These are phyloP conservation scores for Citrus sp. DNA, from an alignment of 345 rosid genomes.

Conservation along the genomic window DNA sequence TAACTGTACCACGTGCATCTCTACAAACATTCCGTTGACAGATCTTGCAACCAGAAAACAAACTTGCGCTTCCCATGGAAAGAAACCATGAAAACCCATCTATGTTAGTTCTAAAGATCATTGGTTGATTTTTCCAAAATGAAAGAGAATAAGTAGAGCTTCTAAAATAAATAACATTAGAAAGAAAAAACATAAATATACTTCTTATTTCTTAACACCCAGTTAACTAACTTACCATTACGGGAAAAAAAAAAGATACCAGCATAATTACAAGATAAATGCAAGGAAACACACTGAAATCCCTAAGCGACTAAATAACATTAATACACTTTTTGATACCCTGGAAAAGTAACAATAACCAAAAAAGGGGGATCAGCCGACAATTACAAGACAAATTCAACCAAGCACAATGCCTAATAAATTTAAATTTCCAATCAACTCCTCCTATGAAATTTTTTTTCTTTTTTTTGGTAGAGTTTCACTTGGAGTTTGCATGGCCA, in stretches of 20 bases:
- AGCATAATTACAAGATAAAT: not conserved
- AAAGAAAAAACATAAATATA: not conserved
- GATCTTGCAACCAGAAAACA: not conserved
- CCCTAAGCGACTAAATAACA: not conserved
- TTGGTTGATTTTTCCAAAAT: not conserved
- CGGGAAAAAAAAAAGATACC: no score
- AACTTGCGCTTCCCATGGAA: not conserved
- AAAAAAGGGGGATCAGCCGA: not conserved
- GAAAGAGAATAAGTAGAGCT: not conserved
- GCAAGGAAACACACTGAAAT: not conserved
- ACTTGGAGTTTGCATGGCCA: not conserved
- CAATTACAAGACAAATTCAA: not conserved
- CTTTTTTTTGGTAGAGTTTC: not conserved
- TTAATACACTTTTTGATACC: not conserved
- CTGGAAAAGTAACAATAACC: not conserved
- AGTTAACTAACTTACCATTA: not conserved
- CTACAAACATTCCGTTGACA: not conserved
- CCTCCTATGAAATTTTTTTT: not conserved
- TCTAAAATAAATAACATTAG: not conserved
- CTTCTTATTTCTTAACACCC: not conserved
- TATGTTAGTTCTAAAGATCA: not conserved
- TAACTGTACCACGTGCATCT: not conserved
- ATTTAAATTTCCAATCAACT: not conserved
- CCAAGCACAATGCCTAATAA: not conserved
- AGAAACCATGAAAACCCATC: not conserved